Base-by-base conservation (phyloP, 306 rosid genomes). In the Pachyrhizus erosus region DNA sequence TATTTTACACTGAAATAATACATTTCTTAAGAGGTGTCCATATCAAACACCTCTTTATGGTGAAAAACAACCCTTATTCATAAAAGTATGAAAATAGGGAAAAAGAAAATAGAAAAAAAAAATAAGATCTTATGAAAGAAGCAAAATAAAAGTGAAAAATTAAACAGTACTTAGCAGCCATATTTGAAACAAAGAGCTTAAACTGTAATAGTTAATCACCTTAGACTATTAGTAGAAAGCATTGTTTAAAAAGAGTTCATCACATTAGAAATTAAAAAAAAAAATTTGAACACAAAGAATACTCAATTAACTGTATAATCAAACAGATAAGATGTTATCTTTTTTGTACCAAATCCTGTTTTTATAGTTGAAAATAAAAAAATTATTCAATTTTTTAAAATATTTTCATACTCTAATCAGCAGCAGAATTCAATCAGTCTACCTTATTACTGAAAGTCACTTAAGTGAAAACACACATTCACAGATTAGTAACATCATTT, bases 41-140 rank as follows among this genome's bases (percentile, higher is more conserved):
- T 67, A 79, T 60, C 62, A 76, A 61, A 70, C 64, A 72, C 9
- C n/a, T n/a, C n/a, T n/a, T 29, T 23, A 71, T 12, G 14, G 13
- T 9, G 21, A 3, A 54, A 49, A 29, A 39, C 52, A 18, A 43
- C 0, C 21, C 6, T 26, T 0, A 7, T 43, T 37, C 1, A 69
- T 15, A 3, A 45, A 70, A 66, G 14, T 17, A 46, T 40, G 55
- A 43, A 51, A 60, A 76, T 29, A 26, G 80, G 2, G 4, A 18
- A 57, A 37, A 3, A 24, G 33, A 17, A 21, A 46, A 43, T 37
- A 37, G 39, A 39, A 76, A 7, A 51, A 51, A 66, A 42, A 51
- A 45, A 9, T 10, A 73, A 79, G 77, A 33, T 55, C 29, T 72
- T 5, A 76, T 4, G 13, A 65, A 62, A 12, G 15, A 42, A 27